These are phyloP conservation scores for Boletales sp. DNA, from an alignment of 768 basidiomycete genomes.

Conservation along the genomic window DNA sequence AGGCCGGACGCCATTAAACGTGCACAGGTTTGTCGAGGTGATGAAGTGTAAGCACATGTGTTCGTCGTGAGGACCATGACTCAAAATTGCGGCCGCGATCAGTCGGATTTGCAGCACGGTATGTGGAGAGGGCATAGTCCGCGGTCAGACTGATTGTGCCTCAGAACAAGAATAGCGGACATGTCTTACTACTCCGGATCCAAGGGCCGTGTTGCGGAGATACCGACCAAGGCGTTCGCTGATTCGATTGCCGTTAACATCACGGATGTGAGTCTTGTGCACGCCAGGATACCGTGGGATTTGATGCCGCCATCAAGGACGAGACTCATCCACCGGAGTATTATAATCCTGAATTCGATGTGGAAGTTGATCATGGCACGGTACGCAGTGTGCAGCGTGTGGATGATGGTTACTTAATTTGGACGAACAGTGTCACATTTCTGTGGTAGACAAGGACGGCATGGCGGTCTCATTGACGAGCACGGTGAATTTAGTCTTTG, in stretches of 20 bases:
- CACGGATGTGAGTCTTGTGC: constrained; percentile 62
- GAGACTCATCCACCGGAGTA: constrained; percentile 76
- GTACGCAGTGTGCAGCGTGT: constrained; percentile 20
- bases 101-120: constrained; percentile 69
- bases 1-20: constrained; percentile 57
- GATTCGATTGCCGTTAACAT: constrained; percentile 59
- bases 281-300: constrained; percentile 1
- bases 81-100: constrained; percentile 4
- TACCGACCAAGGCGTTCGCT: constrained; percentile 69
- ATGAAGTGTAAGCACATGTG: constrained; percentile 65
- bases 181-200: constrained; percentile 58
- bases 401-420: constrained; percentile 4
- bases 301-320: constrained; percentile 47
- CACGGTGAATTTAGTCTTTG: constrained; percentile 88
- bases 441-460: constrained; percentile 76
- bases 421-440: constrained; percentile 69
- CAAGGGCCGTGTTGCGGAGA: constrained; percentile 52
- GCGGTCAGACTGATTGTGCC: constrained; percentile 8
- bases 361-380: constrained; percentile 83
- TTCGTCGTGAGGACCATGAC: constrained; percentile 10
- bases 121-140: constrained; percentile 13
- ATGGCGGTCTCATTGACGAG: constrained; percentile 87
- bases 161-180: constrained; percentile 82
- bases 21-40: constrained; percentile 80
- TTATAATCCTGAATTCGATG: constrained; percentile 80